Conservation (phyloP, 306 rosid species). For the Casuarina glauca region DNA sequence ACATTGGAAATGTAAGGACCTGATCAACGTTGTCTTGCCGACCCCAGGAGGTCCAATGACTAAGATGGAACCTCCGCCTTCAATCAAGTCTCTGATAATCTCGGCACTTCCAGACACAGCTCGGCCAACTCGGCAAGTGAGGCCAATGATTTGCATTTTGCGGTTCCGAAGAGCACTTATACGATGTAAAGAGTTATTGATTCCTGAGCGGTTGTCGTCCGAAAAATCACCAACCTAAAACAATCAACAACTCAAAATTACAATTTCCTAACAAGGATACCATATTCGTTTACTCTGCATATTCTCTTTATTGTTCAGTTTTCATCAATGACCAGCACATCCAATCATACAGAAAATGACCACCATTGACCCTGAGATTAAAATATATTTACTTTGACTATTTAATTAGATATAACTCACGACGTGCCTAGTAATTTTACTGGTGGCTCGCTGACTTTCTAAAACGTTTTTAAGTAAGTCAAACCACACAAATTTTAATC, state of each 20-base stretch:
- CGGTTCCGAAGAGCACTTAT: conserved; percentile 96
- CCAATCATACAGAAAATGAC: conserved; percentile 8
- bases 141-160: conserved; percentile 88
- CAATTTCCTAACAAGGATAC: not conserved
- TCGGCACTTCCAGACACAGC: conserved; percentile 90
- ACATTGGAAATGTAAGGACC: conserved; percentile 41
- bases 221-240: conserved; percentile 92
- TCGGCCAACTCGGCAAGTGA: conserved; percentile 97
- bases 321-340: conserved; percentile 7
- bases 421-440: not conserved
- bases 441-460: not conserved
- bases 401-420: not conserved
- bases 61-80: conserved; percentile 82
- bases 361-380: conserved; percentile 4
- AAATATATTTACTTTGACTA: not conserved
- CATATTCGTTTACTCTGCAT: not conserved
- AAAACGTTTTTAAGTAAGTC: not conserved
- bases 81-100: conserved; percentile 78
- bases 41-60: conserved; percentile 99
- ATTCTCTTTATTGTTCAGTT: not conserved
- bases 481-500: not conserved
- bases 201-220: conserved; percentile 98
- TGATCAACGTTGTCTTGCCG: conserved; percentile 95
- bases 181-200: conserved; percentile 86
- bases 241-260: conserved; percentile 7